Percentiles rank a stretch among this genome's conserved stretches.
Evolutionary conservation across 495 filamentous ascomycete species (phyloP).

Genomic region (Aspergillus carlsbadensis): DNA sequence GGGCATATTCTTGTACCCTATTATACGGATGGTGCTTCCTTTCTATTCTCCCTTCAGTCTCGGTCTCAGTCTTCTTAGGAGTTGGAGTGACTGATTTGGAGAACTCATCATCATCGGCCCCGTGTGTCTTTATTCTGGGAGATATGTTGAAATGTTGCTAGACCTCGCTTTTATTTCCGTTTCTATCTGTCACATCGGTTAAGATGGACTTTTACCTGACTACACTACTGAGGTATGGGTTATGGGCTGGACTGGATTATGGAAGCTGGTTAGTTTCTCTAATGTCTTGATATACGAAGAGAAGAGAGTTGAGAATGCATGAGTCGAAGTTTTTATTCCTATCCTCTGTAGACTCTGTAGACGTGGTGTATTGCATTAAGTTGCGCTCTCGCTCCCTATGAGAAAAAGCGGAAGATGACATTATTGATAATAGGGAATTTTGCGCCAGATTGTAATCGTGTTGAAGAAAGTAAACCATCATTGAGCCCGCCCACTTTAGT

Average conservation of each 20-base stretch:
- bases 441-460: background rate
- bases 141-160: slow-evolving; percentile 15
- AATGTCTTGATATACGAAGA: background rate
- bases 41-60: background rate
- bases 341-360: background rate
- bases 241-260: background rate
- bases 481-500: background rate
- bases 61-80: background rate
- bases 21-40: background rate
- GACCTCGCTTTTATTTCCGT: slow-evolving; percentile 1
- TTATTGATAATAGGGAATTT: background rate
- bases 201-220: background rate
- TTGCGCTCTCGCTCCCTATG: background rate
- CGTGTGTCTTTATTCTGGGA: slow-evolving; percentile 2
- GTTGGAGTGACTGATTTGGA: background rate
- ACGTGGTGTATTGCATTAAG: background rate
- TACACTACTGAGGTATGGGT: background rate
- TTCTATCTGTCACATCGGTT: background rate
- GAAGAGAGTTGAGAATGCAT: background rate
- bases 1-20: slow-evolving; percentile 7
- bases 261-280: background rate
- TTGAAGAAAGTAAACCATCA: background rate
- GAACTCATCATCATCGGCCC: background rate
- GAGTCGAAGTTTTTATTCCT: too few relatives aligned
- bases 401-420: background rate